These are phyloP conservation scores for Sindora glabra DNA, from an alignment of 306 rosid genomes.

Conservation along the genomic window DNA sequence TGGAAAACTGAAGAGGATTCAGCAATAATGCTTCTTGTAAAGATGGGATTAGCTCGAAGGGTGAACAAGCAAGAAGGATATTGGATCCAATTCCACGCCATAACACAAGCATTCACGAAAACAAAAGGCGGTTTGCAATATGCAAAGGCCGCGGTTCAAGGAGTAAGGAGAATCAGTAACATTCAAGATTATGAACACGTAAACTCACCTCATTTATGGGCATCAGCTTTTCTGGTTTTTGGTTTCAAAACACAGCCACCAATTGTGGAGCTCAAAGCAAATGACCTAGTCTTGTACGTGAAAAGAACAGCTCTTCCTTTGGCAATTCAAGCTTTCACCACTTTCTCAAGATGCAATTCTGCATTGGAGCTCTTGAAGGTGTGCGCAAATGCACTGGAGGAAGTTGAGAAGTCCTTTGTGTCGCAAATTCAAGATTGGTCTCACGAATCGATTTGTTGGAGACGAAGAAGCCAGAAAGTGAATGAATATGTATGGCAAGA, in stretches of 20 bases:
- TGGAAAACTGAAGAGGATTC: conserved; percentile 85
- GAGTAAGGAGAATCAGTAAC: conserved; percentile 48
- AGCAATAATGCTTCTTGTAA: conserved; percentile 52
- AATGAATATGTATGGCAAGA: conserved; percentile 94
- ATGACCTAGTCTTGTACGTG: conserved; percentile 62
- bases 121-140: conserved; percentile 58
- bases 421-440: conserved; percentile 88
- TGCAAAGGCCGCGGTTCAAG: conserved; percentile 61
- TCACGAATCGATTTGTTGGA: conserved; percentile 71
- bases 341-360: conserved; percentile 75
- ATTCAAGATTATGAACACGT: too few relatives aligned
- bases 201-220: conserved; percentile 71
- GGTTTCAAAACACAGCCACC: conserved; percentile 91
- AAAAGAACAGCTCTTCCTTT: conserved; percentile 72
- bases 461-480: conserved; percentile 51
- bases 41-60: conserved; percentile 55
- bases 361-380: conserved; percentile 74
- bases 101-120: conserved; percentile 50
- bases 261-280: conserved; percentile 47
- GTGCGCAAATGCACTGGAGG: conserved; percentile 79
- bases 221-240: conserved; percentile 79
- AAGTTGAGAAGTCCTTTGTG: conserved; percentile 82
- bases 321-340: conserved; percentile 71
- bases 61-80: conserved; percentile 42
- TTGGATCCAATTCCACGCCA: conserved; percentile 80